Percentiles rank a stretch among this genome's conserved stretches.
Conservation (phyloP, 2,329 filamentous ascomycete species). For the Talaromyces verruculosus region DNA sequence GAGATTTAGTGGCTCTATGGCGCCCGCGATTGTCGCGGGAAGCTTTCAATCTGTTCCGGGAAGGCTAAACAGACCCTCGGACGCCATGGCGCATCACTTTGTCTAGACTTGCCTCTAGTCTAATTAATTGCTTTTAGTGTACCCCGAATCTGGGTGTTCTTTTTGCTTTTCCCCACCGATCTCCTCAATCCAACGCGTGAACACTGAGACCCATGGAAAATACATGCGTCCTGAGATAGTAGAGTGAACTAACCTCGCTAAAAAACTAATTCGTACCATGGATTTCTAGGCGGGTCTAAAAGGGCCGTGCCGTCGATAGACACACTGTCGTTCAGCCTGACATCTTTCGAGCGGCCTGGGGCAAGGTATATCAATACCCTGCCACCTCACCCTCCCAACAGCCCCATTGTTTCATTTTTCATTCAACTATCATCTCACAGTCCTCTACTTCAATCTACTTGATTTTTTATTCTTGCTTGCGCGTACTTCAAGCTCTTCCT, state of each 20-base stretch:
- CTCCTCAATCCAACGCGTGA: background rate
- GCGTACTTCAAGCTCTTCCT: background rate
- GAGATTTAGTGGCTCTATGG: constrained; percentile 4
- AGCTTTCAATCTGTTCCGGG: constrained; percentile 5
- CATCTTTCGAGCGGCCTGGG: background rate
- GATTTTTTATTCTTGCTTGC: background rate
- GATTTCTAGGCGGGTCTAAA: constrained; percentile 5
- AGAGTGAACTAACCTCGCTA: background rate
- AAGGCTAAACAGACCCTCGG: constrained; percentile 6
- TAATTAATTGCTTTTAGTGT: constrained; percentile 11
- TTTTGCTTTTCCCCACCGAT: constrained; percentile 3
- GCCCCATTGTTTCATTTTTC: background rate
- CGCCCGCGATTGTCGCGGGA: background rate
- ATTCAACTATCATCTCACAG: background rate
- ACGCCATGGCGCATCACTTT: constrained; percentile 7
- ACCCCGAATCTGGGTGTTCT: constrained; percentile 9
- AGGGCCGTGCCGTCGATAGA: constrained; percentile 2
- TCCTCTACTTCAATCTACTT: background rate
- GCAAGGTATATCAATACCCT: constrained; percentile 16
- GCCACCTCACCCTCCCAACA: background rate
- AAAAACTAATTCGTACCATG: background rate
- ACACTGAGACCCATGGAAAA: background rate
- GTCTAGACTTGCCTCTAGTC: constrained; percentile 9
- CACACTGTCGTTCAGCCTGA: background rate
- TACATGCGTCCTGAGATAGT: background rate